phyloP scores from a whole-genome alignment of 2,329 filamentous ascomycete genomes.

The Aspergillus aculeatinus region DNA sequence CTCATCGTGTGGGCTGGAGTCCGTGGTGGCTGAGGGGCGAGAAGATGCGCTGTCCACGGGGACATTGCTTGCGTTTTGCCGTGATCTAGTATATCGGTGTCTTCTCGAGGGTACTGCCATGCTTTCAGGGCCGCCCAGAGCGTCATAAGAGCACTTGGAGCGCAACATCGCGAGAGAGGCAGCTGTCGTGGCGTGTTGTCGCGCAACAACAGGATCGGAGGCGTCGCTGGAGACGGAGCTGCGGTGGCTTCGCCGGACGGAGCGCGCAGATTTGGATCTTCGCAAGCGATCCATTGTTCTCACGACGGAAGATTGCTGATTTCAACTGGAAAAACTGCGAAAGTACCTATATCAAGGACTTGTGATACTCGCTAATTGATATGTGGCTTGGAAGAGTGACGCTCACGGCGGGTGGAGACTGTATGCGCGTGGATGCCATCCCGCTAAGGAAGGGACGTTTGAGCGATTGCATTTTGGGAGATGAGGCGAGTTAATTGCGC shows the following conservation, averaged over 20 bases:
- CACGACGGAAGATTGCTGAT: not conserved
- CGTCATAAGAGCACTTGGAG: conserved; percentile 31
- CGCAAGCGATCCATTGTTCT: conserved; percentile 31
- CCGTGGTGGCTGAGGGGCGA: conserved; percentile 6
- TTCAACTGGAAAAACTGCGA: conserved; percentile 10
- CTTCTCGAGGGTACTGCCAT: conserved; percentile 28
- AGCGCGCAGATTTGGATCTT: conserved; percentile 41
- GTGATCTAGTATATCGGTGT: conserved; percentile 19
- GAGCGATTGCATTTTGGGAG: not conserved
- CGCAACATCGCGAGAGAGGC: conserved; percentile 45
- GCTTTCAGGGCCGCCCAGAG: conserved; percentile 28
- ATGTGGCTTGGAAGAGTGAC: not conserved
- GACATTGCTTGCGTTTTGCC: conserved; percentile 16
- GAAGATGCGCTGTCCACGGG: conserved; percentile 7
- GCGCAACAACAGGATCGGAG: conserved; percentile 32
- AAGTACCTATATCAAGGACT: not conserved
- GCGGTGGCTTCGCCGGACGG: conserved; percentile 33
- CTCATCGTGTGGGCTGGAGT: not conserved
- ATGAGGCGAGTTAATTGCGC: not conserved
- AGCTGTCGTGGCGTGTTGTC: conserved; percentile 41
- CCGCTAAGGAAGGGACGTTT: not conserved
- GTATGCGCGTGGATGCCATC: not conserved
- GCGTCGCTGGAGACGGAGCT: conserved; percentile 23
- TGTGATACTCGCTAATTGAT: not conserved
- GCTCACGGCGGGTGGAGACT: not conserved